Conservation (phyloP, 2,329 filamentous ascomycete species). For the Colletotrichum paranaense region DNA sequence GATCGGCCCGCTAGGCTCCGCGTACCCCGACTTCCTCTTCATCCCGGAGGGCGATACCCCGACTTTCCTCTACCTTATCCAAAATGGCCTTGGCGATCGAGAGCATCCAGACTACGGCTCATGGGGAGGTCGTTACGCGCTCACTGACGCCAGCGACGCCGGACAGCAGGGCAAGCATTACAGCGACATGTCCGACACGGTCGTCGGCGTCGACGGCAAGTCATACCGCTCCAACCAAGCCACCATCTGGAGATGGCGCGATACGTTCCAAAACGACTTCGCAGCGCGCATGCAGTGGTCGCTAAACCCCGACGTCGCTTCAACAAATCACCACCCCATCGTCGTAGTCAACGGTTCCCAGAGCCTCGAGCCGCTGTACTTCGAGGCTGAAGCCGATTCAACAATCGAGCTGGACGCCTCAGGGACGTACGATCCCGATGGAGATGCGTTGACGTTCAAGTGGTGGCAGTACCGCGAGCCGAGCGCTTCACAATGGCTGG, state of each 20-base stretch:
- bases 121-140: conserved; percentile 61
- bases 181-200: conserved; percentile 43
- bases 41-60: conserved; percentile 67
- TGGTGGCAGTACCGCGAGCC: conserved; percentile 62
- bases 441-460: conserved; percentile 54
- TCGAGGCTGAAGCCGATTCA: conserved; percentile 53
- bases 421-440: conserved; percentile 58
- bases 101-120: conserved; percentile 60
- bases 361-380: conserved; percentile 49
- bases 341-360: conserved; percentile 52
- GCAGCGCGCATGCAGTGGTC: conserved; percentile 55
- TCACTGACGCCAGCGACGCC: conserved; percentile 43
- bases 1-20: conserved; percentile 54
- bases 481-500: conserved; percentile 51
- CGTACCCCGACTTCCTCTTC: conserved; percentile 59
- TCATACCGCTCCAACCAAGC: conserved; percentile 44
- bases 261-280: conserved; percentile 54
- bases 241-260: conserved; percentile 55
- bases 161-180: conserved; percentile 39
- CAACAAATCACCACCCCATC: conserved; percentile 60
- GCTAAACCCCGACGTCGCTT: conserved; percentile 38
- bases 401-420: conserved; percentile 56
- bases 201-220: conserved; percentile 43
- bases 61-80: conserved; percentile 60
- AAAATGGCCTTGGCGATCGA: conserved; percentile 57